Evolutionary conservation across 768 basidiomycete species (phyloP), one percentile per base, ranked within the genome.

Genomic region (Pluteus cervinus): DNA sequence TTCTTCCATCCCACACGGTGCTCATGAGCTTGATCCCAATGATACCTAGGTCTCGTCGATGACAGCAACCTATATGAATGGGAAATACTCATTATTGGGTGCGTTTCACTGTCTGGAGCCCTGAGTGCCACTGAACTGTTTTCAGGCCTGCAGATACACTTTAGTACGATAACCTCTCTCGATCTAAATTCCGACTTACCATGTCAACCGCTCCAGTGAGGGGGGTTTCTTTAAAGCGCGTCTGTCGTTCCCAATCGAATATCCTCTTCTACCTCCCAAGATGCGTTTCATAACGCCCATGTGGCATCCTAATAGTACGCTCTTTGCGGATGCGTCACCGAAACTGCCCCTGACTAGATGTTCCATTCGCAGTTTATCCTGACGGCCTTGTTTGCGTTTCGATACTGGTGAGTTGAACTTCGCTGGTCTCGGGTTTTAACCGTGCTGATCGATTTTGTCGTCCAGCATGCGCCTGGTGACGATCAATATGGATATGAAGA

Each of bases 401-500:
- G 33, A 98, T 99, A 52, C 71, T 99, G 52, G 86, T 85, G 44
- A 55, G 76, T 57, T 24, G 38, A 35, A 22, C 36, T 14, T 41
- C n/a, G n/a, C n/a, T 39, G 11, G 15, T 40, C 20, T 24, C 8
- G 5, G 8, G 8, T 29, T 7, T 17, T 34, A 18, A n/a, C 24
- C 21, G 9, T 25, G n/a, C 18, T 46, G 14, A 48, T 28, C 42
- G 16, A 25, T 26, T 38, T 26, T 16, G 29, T 36, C 22, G 4
- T 36, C 2, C 48, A 96, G 90, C 94, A 98, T 53, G 79, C 87
- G 24, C 94, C 94, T 0, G 94, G 92, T 22, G 89, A 93, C 25
- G 94, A 99, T 61, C 87, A 97, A 57, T 97, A 86, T 50, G 86
- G 94, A 8, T 97, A 94, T 52, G 96, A 99, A 58, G 89, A 93